phyloP scores from a whole-genome alignment of 23 red algal genomes.

The Gracilaria caudata region DNA sequence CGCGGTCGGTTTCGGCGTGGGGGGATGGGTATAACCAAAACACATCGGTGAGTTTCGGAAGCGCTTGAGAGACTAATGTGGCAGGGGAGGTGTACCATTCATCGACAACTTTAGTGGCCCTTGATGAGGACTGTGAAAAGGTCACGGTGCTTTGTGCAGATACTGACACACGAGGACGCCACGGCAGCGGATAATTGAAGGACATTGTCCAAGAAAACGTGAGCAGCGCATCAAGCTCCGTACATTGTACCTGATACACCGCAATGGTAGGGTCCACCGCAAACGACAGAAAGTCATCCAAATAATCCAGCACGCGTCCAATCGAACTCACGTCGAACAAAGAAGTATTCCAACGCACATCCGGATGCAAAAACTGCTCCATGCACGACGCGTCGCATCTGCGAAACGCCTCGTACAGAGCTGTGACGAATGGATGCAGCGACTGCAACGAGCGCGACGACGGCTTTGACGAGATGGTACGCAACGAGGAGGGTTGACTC shows the following conservation, averaged over 20 bases:
- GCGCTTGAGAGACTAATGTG: conserved; percentile 27
- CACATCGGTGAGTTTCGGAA: conserved; percentile 42
- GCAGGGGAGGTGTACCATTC: conserved; percentile 25
- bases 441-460: background rate
- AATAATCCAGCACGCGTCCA: background rate
- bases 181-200: conserved; percentile 62
- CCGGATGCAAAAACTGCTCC: background rate
- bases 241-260: conserved; percentile 2
- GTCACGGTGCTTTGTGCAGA: background rate
- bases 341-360: conserved; percentile 30
- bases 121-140: background rate
- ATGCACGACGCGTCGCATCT: background rate
- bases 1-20: conserved; percentile 46
- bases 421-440: background rate
- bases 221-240: background rate
- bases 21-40: conserved; percentile 55
- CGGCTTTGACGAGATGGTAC: background rate
- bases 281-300: conserved; percentile 42
- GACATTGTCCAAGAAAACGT: conserved; percentile 37
- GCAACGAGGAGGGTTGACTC: background rate
- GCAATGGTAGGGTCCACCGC: conserved; percentile 46
- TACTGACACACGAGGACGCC: conserved; percentile 57
- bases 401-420: conserved; percentile 20
- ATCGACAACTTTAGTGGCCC: background rate
- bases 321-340: conserved; percentile 1